Base-by-base conservation (phyloP, 192 early-diverging fungal genomes). In the Neocallimastix lanati region DNA sequence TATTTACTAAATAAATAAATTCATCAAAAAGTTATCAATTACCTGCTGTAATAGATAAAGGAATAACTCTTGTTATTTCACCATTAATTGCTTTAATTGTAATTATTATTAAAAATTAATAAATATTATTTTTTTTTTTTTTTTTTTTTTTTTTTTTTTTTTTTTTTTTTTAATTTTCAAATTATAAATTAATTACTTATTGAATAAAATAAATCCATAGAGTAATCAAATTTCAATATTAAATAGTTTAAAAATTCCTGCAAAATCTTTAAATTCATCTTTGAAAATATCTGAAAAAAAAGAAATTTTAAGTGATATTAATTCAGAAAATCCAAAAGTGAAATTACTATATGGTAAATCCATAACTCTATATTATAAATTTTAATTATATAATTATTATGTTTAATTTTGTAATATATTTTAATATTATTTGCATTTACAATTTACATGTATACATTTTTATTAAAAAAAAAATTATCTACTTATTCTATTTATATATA, bases 51-150 rank as follows among this genome's bases (percentile, higher is more conserved):
- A 77, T 84, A 76, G 76, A 78, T 13, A 58, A 84, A 0, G 83
- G 83, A 13, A 80, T 87, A 76, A 88, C 88, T 37, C 76, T 90
- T 80, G 88, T 88, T 2, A 80, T 88, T 28, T 89, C 88, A 28
- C 88, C 88, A 28, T 84, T 88, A 25, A 84, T 88, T 79, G 83
- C 88, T 14, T 82, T 89, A 80, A 87, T 87, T 82, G 40, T 50
- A 50, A 4, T 50, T 50, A 14, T 14, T 14, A 13, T 50, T 50
- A 21, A 21, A 21, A 21, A 21, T 50, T 50, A 21, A 50, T 50
- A 13, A 21, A 37, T 21, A 21, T 11, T 6, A 33, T 33, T 33
- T 33, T 33, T 33, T 33, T 33, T 6, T 33, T 33, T 33, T 33
- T 33, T 33, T 33, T 6, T 33, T 33, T 33, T 33, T 33, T 33